These are phyloP conservation scores for Neocucurbitaria cava DNA, from an alignment of 2,329 filamentous ascomycete species.

Conservation along the genomic window DNA sequence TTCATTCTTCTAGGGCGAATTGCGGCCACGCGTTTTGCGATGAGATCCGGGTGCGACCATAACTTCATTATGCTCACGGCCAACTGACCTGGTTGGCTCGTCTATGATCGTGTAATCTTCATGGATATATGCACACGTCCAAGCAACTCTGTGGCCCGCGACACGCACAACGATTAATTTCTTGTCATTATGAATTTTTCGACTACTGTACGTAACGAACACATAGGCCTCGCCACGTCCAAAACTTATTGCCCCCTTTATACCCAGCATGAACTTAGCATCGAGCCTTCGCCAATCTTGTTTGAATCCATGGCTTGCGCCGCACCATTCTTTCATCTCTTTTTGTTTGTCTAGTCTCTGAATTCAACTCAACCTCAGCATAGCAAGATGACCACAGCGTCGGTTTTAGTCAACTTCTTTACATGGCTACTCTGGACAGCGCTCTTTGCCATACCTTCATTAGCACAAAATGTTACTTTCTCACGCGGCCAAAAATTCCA, in stretches of 20 bases:
- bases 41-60: slow-evolving; percentile 27
- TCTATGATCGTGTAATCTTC: slow-evolving; percentile 28
- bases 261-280: slow-evolving; percentile 3
- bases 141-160: slow-evolving; percentile 12
- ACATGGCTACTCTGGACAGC: slow-evolving; percentile 19
- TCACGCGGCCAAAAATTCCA: slow-evolving; percentile 36
- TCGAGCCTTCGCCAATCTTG: background rate
- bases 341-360: background rate
- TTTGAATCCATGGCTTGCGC: background rate
- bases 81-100: slow-evolving; percentile 26
- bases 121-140: slow-evolving; percentile 24
- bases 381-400: background rate
- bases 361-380: background rate
- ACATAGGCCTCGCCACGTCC: slow-evolving; percentile 14
- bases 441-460: slow-evolving; percentile 14
- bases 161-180: slow-evolving; percentile 31
- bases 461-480: slow-evolving; percentile 25
- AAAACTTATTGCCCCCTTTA: slow-evolving; percentile 12
- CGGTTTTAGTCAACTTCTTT: too few relatives aligned
- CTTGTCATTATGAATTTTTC: slow-evolving; percentile 23
- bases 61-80: slow-evolving; percentile 21
- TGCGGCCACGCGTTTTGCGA: slow-evolving; percentile 18
- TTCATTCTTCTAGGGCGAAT: background rate
- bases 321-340: background rate
- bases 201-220: slow-evolving; percentile 32